These are phyloP conservation scores for Acephala macrosclerotiorum DNA, from an alignment of 2,329 filamentous ascomycete species.

Conservation along the genomic window DNA sequence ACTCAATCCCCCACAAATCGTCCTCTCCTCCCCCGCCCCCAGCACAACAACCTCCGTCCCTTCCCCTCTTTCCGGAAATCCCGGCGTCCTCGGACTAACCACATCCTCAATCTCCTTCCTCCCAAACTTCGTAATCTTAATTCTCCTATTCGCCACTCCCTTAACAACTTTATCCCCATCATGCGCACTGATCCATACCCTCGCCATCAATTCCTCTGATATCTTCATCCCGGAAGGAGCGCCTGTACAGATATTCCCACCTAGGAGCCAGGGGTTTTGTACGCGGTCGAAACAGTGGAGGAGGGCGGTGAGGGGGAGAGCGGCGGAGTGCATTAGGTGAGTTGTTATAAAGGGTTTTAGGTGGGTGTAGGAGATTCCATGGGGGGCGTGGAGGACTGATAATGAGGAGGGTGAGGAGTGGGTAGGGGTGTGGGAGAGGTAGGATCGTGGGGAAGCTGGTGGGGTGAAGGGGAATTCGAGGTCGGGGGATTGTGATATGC, in stretches of 20 bases:
- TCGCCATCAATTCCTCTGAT: constrained; percentile 59
- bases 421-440: constrained; percentile 43
- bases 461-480: constrained; percentile 18
- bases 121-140: constrained; percentile 55
- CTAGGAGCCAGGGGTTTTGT: constrained; percentile 66
- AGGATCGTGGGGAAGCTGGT: constrained; percentile 13
- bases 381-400: constrained; percentile 70
- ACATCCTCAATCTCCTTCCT: constrained; percentile 53
- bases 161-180: constrained; percentile 65
- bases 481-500: constrained; percentile 12
- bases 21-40: constrained; percentile 19
- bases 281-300: constrained; percentile 70
- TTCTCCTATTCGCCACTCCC: constrained; percentile 58
- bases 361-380: constrained; percentile 62
- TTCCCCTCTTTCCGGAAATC: constrained; percentile 31
- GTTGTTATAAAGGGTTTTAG: constrained; percentile 63
- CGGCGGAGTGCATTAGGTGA: constrained; percentile 62
- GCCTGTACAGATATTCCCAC: constrained; percentile 64
- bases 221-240: constrained; percentile 64
- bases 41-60: constrained; percentile 53
- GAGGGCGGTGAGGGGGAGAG: constrained; percentile 68
- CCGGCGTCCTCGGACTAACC: constrained; percentile 39
- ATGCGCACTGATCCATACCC: constrained; percentile 67
- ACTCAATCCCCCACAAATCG: background rate
- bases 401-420: constrained; percentile 50